Percentiles rank a stretch among this genome's conserved stretches.
These are phyloP conservation scores for Sphagnum tenellum DNA, from an alignment of 225 moss, liverwort and hornwort genomes.

Conservation along the genomic window DNA sequence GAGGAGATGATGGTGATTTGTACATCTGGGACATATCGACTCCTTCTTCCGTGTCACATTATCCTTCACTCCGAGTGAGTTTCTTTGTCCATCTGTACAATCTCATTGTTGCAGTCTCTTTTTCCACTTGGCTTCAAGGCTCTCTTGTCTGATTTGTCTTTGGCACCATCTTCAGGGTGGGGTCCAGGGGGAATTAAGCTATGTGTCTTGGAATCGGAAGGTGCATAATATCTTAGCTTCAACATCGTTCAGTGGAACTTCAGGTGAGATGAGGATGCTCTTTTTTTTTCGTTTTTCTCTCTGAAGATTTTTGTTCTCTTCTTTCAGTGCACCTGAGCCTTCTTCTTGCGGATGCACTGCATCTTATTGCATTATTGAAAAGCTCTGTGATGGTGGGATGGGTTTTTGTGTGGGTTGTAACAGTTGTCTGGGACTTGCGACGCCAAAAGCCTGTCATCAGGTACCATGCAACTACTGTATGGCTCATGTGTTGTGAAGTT, in stretches of 20 bases:
- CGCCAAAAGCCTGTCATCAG: constrained; percentile 84
- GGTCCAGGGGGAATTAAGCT: constrained; percentile 68
- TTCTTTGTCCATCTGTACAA: no score
- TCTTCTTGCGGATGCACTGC: no score
- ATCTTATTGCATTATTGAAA: no score
- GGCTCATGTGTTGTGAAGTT: no score
- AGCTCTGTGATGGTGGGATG: neutral
- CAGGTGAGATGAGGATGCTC: constrained; percentile 36
- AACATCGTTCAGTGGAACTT: constrained; percentile 80
- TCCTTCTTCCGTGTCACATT: constrained; percentile 59
- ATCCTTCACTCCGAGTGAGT: constrained; percentile 59
- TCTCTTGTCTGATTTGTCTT: neutral
- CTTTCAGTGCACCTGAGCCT: no score
- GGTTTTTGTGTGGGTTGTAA: constrained; percentile 8
- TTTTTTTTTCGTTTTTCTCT: no score
- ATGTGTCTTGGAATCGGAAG: constrained; percentile 95
- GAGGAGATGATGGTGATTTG: constrained; percentile 85
- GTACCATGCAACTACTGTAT: constrained; percentile 12
- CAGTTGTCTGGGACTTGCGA: constrained; percentile 95
- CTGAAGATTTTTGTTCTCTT: no score
- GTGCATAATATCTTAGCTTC: constrained; percentile 82
- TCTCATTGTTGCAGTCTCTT: no score
- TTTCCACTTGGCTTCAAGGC: no score
- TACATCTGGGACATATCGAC: constrained; percentile 88
- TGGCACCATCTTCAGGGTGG: constrained; percentile 22